Base-by-base conservation (phyloP, 2,329 filamentous ascomycete genomes). In the Aureobasidium zeae region DNA sequence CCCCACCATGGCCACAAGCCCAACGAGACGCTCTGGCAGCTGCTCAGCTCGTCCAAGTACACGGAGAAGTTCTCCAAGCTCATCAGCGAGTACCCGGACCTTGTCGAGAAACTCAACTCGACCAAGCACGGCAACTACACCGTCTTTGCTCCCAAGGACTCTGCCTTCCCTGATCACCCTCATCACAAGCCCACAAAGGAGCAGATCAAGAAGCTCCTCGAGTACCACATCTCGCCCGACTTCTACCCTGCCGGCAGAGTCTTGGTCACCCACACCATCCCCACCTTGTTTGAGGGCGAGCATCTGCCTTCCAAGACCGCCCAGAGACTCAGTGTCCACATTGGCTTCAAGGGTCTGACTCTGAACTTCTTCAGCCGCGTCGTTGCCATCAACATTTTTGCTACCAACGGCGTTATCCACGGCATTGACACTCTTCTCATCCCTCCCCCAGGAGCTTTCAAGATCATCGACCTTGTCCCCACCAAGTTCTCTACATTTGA, bases 321-420 rank as follows among this genome's bases (percentile, higher is more conserved):
- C 24, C 87, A 94, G 65, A 77, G 87, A 25, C 69, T 94, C 12
- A 74, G 82, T 5, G 74, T 81, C 10, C 76, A 80, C 37, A 65
- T 85, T 20, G 71, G 76, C 1, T 58, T 75, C 17, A 62, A 74
- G 6, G 83, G 83, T 10, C 65, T 88, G 2, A 73, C 72, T 9
- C 60, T 94, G 54, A 94, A 94, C 66, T 84, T 86, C 56, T 83
- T 83, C 63, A 78, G 74, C 64, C 79, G 75, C 51, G 67, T 94
- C 24, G 64, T 87, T 33, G 76, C 73, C 3, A 68, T 76, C 42
- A 77, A 94, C 61, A 76, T 91, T 53, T 72, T 74, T 57, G 81
- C 78, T 29, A 80, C 76, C 49, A 94, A 94, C 57, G 87, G 88
- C 30, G 70, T 91, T 28, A 76, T 93, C 51, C 87, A 94, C 62